A percentile compares a stretch with the other conserved stretches of the same genome.
These are phyloP conservation scores for Cetradonia linearis DNA, from an alignment of 495 filamentous ascomycete species.

Conservation along the genomic window DNA sequence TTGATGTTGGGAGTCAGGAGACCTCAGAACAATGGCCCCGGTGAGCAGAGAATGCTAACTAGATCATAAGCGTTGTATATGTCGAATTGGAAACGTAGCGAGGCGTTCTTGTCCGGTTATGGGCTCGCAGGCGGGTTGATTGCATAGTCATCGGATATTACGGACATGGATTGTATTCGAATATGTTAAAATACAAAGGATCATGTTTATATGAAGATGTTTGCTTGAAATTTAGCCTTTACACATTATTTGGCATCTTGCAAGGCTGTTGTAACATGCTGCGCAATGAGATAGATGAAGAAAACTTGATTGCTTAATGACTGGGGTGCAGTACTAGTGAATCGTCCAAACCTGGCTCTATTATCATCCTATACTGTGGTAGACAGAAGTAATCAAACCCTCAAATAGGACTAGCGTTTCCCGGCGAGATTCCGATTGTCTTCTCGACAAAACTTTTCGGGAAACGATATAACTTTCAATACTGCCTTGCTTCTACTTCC, in stretches of 20 bases:
- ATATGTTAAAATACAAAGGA: background rate
- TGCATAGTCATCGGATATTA: background rate
- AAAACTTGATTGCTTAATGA: too few species aligned
- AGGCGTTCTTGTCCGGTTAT: background rate
- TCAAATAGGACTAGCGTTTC: too few species aligned
- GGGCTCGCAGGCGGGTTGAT: background rate
- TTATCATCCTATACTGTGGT: too few species aligned
- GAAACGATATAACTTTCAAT: too few species aligned
- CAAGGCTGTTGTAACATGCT: background rate
- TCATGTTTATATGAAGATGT: background rate
- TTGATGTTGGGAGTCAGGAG: background rate
- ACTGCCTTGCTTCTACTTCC: background rate
- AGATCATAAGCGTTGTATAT: background rate
- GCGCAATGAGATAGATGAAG: background rate
- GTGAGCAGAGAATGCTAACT: background rate
- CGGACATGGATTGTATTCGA: background rate
- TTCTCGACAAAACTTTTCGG: too few species aligned
- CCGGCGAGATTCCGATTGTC: too few species aligned
- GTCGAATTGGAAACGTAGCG: conserved; percentile 8
- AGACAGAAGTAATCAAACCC: background rate
- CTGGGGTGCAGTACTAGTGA: too few species aligned
- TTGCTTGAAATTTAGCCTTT: background rate
- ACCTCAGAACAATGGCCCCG: too few species aligned
- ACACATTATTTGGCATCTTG: background rate
- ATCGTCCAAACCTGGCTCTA: too few species aligned